Conservation (phyloP, 192 early-diverging fungal species). For the Spizellomyces sp. region DNA sequence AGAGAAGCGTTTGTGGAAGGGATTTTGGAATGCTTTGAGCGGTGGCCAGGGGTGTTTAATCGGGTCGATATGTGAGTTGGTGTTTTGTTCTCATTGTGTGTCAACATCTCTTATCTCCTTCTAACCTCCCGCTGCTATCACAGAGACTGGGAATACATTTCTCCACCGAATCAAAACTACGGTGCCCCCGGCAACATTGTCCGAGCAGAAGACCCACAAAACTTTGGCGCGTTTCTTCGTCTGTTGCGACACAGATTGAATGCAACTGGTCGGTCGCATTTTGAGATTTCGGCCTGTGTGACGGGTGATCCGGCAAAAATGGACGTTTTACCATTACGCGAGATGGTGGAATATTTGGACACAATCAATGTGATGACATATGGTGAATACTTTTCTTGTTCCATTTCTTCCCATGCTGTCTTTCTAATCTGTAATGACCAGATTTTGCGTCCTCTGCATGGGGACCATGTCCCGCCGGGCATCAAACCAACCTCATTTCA, state of each 20-base stretch:
- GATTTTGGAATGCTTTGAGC: conserved; percentile 35
- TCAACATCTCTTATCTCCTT: neutral
- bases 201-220: conserved; percentile 71
- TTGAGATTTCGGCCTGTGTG: conserved; percentile 51
- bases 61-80: conserved; percentile 41
- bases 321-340: conserved; percentile 38
- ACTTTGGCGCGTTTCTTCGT: conserved; percentile 76
- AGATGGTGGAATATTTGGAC: conserved; percentile 43
- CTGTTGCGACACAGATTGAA: conserved; percentile 74
- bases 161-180: conserved; percentile 40
- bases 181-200: conserved; percentile 58
- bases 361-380: conserved; percentile 95
- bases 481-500: conserved; percentile 84
- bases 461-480: conserved; percentile 61
- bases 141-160: conserved; percentile 59
- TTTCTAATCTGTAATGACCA: neutral
- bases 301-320: conserved; percentile 49
- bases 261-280: conserved; percentile 42
- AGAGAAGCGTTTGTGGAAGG: conserved; percentile 41
- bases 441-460: conserved; percentile 49
- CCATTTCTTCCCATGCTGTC: conserved; percentile 4
- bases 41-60: conserved; percentile 46
- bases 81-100: neutral
- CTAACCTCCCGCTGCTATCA: neutral
- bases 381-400: conserved; percentile 71